Evolutionary conservation across 192 early-diverging fungal genomes (phyloP), one percentile per base, ranked within the genome.

Genomic region (Podila epicladia): DNA sequence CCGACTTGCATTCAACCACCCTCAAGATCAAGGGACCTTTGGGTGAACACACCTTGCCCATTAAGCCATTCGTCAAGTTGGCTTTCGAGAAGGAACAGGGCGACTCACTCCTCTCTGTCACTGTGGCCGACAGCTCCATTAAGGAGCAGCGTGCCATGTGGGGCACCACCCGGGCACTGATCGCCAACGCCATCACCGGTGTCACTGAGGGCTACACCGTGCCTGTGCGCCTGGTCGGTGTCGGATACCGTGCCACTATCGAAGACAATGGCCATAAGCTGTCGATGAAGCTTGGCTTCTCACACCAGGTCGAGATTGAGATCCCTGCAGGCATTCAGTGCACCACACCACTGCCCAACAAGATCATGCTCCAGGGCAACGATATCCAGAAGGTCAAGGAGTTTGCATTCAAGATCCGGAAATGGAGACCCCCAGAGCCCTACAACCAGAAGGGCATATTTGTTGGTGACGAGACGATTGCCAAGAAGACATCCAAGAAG

Each of bases 371-470:
- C 66, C 87, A 86, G 58, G 95, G 96, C 33, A 92, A 83, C 49
- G 94, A 98, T 84, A 72, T 91, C 71, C 90, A 92, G 67, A 83
- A 88, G 58, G 88, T 99, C 49, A 96, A 94, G 65, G 91, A 94
- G 84, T 95, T 97, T 83, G 98, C 98, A 6, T 95, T 96, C 50
- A 93, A 92, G 74, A 94, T 99, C 67, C 88, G 95, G 63, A 88
- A 90, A 73, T 95, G 93, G 91, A 91, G 95, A 84, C 91, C 89
- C 72, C 98, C 98, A 37, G 98, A 99, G 86, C 98, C 98, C 38
- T 99, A 98, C 74, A 99, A 99, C 87, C 97, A 97, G 84, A 99
- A 99, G 89, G 98, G 98, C 69, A 96, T 98, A 51, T 99, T 99
- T 89, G 92, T 99, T 64, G 93, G 94, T 35, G 96, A 97, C 75